These are phyloP conservation scores for Lodderomyces orthopsilosis DNA, from an alignment of 1,139 yeast genomes.

Conservation along the genomic window DNA sequence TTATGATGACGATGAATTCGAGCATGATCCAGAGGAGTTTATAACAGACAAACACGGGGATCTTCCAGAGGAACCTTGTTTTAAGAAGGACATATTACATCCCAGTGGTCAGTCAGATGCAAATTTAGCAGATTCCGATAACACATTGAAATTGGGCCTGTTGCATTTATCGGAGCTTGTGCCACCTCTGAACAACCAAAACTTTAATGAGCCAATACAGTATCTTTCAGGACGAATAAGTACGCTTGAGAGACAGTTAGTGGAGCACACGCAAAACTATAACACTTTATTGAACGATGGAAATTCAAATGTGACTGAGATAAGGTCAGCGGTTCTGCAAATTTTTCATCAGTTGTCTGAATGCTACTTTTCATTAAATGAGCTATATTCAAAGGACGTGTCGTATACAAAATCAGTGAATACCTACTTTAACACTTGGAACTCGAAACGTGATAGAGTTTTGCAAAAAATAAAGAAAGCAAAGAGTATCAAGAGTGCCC, in stretches of 20 bases:
- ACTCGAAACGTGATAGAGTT: conserved; percentile 32
- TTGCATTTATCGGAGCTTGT: neutral
- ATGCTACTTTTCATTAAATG: conserved; percentile 46
- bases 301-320: conserved; percentile 25
- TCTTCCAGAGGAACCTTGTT: neutral
- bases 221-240: conserved; percentile 14
- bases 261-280: conserved; percentile 10
- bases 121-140: neutral
- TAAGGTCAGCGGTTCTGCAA: conserved; percentile 27
- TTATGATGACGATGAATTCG: conserved; percentile 16
- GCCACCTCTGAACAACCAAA: neutral
- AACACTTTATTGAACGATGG: conserved; percentile 27
- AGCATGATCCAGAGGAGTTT: conserved; percentile 23
- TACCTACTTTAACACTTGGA: conserved; percentile 45
- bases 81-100: neutral
- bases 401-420: conserved; percentile 27
- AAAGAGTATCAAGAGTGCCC: conserved; percentile 39
- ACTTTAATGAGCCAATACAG: conserved; percentile 12
- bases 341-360: conserved; percentile 39
- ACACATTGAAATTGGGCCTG: neutral
- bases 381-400: conserved; percentile 45
- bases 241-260: conserved; percentile 8
- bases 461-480: conserved; percentile 38
- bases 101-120: neutral
- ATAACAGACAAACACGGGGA: conserved; percentile 8